Conservation (phyloP, 306 rosid species). For the Cucumis hystrix region DNA sequence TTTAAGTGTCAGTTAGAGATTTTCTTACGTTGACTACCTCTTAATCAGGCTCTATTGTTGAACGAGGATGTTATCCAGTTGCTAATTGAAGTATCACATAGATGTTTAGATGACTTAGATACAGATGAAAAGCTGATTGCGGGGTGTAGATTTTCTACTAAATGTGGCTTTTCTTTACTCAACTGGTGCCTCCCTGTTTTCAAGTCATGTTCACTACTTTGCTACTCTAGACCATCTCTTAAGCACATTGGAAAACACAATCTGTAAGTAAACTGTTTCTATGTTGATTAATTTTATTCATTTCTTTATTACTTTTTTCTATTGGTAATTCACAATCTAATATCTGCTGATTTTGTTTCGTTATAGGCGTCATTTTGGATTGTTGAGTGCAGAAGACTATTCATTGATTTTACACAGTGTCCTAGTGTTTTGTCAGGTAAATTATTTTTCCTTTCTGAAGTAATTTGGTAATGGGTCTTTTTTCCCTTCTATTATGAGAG, state of each 20-base stretch:
- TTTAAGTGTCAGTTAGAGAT: background rate
- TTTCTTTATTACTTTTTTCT: conserved; percentile 1
- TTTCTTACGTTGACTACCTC: background rate
- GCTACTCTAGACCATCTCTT: conserved; percentile 29
- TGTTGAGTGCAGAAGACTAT: conserved; percentile 39
- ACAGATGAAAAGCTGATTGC: conserved; percentile 33
- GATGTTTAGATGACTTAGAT: conserved; percentile 39
- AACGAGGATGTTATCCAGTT: conserved; percentile 46
- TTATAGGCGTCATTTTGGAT: conserved; percentile 37
- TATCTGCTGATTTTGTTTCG: conserved; percentile 12
- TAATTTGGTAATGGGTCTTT: background rate
- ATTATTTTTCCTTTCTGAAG: conserved; percentile 15
- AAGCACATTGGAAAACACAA: conserved; percentile 28
- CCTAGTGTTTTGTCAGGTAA: conserved; percentile 71
- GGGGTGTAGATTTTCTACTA: conserved; percentile 36
- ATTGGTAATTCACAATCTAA: background rate
- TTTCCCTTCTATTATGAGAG: background rate
- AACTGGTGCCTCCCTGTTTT: conserved; percentile 76
- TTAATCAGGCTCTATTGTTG: conserved; percentile 46
- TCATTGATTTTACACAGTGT: conserved; percentile 37
- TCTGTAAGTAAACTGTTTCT: conserved; percentile 38
- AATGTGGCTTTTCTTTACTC: conserved; percentile 25
- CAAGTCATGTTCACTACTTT: conserved; percentile 57
- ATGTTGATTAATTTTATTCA: background rate
- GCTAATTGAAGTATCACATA: conserved; percentile 48